Evolutionary conservation across 2,329 filamentous ascomycete species (phyloP).

Genomic region (Grosmannia penicillata): DNA sequence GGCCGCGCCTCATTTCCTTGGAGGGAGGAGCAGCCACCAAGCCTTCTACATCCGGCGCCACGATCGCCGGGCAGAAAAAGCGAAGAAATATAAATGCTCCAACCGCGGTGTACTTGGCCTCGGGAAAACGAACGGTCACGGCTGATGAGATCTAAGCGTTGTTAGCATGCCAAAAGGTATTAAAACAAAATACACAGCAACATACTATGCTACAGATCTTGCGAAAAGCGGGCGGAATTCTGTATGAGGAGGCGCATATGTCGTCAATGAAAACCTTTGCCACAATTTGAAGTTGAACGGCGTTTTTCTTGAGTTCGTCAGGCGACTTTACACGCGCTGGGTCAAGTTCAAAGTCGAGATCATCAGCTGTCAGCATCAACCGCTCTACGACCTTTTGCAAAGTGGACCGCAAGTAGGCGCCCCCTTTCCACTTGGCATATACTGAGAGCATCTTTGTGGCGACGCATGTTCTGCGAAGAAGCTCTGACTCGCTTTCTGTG

Average conservation of each 20-base stretch:
- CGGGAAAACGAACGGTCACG: constrained; percentile 49
- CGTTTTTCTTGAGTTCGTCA: constrained; percentile 52
- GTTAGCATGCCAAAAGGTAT: too few relatives aligned
- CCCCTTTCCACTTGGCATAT: constrained; percentile 58
- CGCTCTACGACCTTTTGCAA: constrained; percentile 53
- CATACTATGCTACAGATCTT: constrained; percentile 48
- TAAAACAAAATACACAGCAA: not conserved
- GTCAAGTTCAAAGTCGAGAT: constrained; percentile 53
- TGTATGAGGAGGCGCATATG: constrained; percentile 47
- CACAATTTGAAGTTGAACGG: constrained; percentile 48
- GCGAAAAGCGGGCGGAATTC: constrained; percentile 48
- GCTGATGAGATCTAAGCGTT: constrained; percentile 39
- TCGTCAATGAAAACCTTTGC: constrained; percentile 59
- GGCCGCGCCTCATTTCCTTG: constrained; percentile 53
- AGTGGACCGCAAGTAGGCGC: constrained; percentile 45
- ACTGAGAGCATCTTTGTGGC: constrained; percentile 60
- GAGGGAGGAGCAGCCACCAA: constrained; percentile 46
- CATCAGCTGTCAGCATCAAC: constrained; percentile 50
- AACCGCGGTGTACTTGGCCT: constrained; percentile 58
- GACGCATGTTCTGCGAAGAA: constrained; percentile 53
- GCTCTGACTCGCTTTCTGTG: constrained; percentile 52
- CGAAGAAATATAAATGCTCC: constrained; percentile 57
- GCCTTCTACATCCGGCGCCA: constrained; percentile 53
- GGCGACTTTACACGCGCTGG: constrained; percentile 43
- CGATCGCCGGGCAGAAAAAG: constrained; percentile 60